phyloP scores from a whole-genome alignment of 2,329 filamentous ascomycete species.

The Xylariaceae sp. region DNA sequence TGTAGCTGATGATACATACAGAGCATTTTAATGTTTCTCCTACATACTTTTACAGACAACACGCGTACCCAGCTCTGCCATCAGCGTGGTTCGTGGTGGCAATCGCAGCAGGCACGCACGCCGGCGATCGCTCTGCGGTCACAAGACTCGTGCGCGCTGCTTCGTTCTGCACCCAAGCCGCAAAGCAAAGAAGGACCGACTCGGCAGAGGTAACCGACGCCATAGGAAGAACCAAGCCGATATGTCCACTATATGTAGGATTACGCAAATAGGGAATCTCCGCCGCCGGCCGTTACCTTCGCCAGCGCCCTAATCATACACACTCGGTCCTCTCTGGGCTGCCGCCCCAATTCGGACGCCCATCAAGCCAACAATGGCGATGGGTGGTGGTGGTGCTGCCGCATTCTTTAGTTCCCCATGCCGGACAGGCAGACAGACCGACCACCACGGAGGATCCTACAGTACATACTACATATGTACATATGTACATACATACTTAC shows the following conservation, averaged over 20 bases:
- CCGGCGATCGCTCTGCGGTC: constrained; percentile 20
- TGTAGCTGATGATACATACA: constrained; percentile 25
- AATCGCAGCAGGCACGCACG: constrained; percentile 6
- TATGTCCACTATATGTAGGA: neutral
- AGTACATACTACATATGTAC: too few relatives aligned
- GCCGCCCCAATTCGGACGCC: neutral
- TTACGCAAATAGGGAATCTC: neutral
- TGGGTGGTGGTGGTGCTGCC: too few relatives aligned
- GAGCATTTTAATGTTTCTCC: constrained; percentile 27
- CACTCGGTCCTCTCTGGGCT: neutral
- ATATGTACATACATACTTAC: too few relatives aligned
- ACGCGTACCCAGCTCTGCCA: constrained; percentile 10
- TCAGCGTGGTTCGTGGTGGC: constrained; percentile 25
- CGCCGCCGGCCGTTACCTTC: neutral
- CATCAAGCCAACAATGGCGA: neutral
- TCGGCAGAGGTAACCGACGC: constrained; percentile 5
- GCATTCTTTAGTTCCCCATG: neutral
- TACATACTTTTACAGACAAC: too few relatives aligned
- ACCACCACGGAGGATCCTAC: neutral
- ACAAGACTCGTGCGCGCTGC: constrained; percentile 20
- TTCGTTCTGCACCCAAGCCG: constrained; percentile 22
- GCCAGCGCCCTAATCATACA: neutral
- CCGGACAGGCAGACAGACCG: too few relatives aligned
- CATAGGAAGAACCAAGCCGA: neutral
- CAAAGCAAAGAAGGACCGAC: constrained; percentile 30